These are phyloP conservation scores for Mollisiaceae sp. DNA, from an alignment of 2,329 filamentous ascomycete genomes.

Conservation along the genomic window DNA sequence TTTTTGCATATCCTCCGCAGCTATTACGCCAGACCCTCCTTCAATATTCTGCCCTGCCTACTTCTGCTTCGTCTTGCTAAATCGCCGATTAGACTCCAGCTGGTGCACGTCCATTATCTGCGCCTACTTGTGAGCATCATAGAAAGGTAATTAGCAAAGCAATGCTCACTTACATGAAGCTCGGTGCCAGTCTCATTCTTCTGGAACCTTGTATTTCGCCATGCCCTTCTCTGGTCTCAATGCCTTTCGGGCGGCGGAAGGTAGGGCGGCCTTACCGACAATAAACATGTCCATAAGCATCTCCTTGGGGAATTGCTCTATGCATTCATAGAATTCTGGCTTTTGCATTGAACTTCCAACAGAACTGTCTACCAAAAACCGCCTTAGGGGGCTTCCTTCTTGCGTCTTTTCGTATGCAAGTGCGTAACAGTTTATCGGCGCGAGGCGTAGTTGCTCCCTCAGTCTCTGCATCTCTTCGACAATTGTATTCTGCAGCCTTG, in stretches of 20 bases:
- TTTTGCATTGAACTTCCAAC: background rate
- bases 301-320: background rate
- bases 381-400: background rate
- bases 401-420: conserved; percentile 3
- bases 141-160: too few species aligned
- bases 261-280: background rate
- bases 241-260: background rate
- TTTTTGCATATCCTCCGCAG: too few species aligned
- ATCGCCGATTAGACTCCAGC: background rate
- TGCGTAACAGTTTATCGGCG: background rate
- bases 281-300: background rate
- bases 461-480: conserved; percentile 1
- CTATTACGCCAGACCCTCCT: background rate
- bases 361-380: background rate
- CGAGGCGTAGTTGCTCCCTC: background rate
- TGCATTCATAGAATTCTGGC: background rate
- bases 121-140: too few species aligned
- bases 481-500: conserved; percentile 17
- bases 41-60: background rate
- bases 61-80: background rate
- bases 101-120: too few species aligned
- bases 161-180: too few species aligned
- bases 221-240: background rate
- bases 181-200: background rate
- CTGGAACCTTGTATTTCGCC: background rate